Percentiles rank a stretch among this genome's conserved stretches.
These are phyloP conservation scores for Irineochytrium annulatum DNA, from an alignment of 192 early-diverging fungal species.

Conservation along the genomic window DNA sequence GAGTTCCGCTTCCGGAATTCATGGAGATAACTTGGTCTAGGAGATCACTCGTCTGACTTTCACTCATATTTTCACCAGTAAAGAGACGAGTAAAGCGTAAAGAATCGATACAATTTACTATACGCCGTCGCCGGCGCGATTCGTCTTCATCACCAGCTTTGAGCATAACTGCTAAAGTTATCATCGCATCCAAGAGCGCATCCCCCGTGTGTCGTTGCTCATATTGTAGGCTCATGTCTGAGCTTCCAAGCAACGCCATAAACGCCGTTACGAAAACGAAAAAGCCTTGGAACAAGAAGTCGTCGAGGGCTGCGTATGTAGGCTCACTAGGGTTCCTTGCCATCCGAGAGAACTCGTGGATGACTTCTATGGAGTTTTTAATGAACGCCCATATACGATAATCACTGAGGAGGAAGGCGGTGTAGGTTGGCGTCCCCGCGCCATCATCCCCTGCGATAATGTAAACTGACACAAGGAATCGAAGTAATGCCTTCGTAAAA, in stretches of 20 bases:
- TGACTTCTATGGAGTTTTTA: slow-evolving; percentile 1
- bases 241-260: background rate
- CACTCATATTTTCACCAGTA: background rate
- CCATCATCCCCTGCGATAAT: background rate
- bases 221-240: background rate
- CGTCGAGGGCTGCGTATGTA: background rate
- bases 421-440: too few species aligned
- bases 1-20: background rate
- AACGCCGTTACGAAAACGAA: slow-evolving; percentile 13
- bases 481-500: slow-evolving; percentile 8
- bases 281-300: slow-evolving; percentile 12
- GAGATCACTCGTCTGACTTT: background rate
- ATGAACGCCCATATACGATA: slow-evolving; percentile 7
- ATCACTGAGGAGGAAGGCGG: slow-evolving; percentile 14
- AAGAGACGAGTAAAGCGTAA: background rate
- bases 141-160: background rate
- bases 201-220: background rate
- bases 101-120: background rate
- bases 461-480: slow-evolving; percentile 17
- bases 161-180: background rate
- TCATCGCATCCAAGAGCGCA: background rate
- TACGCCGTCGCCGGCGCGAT: background rate
- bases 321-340: background rate
- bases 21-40: background rate
- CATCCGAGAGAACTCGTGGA: background rate